phyloP scores from a whole-genome alignment of 2,329 filamentous ascomycete genomes.

The Aspergillus sp. region DNA sequence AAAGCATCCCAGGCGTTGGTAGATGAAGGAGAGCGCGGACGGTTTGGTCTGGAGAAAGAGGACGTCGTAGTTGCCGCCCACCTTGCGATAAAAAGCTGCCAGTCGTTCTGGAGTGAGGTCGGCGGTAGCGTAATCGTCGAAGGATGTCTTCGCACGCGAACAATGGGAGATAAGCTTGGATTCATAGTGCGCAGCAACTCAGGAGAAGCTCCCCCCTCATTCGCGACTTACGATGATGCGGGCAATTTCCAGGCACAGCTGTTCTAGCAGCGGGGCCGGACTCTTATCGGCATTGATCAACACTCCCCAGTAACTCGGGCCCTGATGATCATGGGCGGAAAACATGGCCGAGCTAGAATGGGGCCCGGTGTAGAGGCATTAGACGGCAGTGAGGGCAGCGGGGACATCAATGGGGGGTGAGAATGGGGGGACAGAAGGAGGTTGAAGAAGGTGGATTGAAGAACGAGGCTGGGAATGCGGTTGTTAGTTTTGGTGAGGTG shows the following conservation, averaged over 20 bases:
- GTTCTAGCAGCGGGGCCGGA: conserved; percentile 67
- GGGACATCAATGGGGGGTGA: conserved; percentile 17
- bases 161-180: conserved; percentile 11
- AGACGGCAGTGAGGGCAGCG: conserved; percentile 15
- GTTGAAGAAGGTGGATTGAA: background rate
- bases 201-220: background rate
- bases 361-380: conserved; percentile 21
- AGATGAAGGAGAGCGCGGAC: conserved; percentile 83
- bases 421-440: background rate
- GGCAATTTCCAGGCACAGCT: conserved; percentile 68
- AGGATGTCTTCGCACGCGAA: conserved; percentile 19
- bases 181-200: background rate
- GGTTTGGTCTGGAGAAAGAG: conserved; percentile 77
- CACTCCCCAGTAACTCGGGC: conserved; percentile 56
- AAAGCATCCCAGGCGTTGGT: conserved; percentile 85
- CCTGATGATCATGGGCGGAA: conserved; percentile 28
- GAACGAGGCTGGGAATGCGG: background rate
- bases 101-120: conserved; percentile 66
- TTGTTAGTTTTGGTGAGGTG: background rate
- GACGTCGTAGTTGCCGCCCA: conserved; percentile 74
- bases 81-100: conserved; percentile 73
- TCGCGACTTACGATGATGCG: conserved; percentile 65
- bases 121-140: conserved; percentile 36
- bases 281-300: conserved; percentile 69
- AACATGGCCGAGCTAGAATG: conserved; percentile 30